Evolutionary conservation across 305 asterid species (phyloP).

Genomic region (Coffea humblotiana): DNA sequence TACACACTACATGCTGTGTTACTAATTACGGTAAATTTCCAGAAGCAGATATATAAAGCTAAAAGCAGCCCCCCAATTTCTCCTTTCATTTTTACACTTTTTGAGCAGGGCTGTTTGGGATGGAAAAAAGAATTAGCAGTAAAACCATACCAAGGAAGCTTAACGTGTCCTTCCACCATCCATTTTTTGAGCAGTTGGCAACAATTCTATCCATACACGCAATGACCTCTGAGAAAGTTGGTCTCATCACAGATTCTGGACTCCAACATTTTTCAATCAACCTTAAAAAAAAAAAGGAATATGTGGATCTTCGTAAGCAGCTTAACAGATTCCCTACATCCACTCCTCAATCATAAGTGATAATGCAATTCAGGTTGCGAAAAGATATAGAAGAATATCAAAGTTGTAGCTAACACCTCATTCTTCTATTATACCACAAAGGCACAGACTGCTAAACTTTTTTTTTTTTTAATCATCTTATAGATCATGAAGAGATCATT

Average conservation of each 20-base stretch:
- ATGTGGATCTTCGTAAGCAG: background rate
- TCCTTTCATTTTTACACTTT: no score
- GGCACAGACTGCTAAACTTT: no score
- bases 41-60: background rate
- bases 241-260: slow-evolving; percentile 56
- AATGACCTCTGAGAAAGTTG: slow-evolving; percentile 75
- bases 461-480: no score
- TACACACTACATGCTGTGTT: no score
- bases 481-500: no score
- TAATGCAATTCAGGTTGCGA: no score
- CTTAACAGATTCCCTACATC: no score
- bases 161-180: slow-evolving; percentile 99
- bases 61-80: background rate
- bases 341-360: no score
- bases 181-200: slow-evolving; percentile 71
- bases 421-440: no score
- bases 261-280: slow-evolving; percentile 97
- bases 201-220: slow-evolving; percentile 70
- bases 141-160: slow-evolving; percentile 78
- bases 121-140: background rate
- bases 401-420: no score
- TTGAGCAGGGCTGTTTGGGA: background rate
- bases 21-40: no score
- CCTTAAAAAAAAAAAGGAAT: slow-evolving; percentile 36
- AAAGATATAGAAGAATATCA: no score